Evolutionary conservation across 306 rosid genomes (phyloP).

Genomic region (Cucurbita pepo): DNA sequence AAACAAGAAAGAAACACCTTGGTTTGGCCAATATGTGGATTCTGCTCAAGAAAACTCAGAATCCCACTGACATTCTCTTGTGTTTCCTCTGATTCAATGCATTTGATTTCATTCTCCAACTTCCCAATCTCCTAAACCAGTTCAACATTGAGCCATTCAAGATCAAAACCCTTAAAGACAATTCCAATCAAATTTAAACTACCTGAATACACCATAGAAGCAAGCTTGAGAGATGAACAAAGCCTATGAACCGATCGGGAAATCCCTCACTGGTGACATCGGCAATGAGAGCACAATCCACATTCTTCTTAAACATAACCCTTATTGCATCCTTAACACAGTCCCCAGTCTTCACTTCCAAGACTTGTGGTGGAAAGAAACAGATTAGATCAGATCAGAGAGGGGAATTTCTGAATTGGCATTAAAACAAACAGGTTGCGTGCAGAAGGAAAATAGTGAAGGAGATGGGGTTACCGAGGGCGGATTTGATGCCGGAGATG

Average conservation of each 20-base stretch:
- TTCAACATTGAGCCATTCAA: neutral
- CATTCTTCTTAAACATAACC: constrained; percentile 25
- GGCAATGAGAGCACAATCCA: constrained; percentile 26
- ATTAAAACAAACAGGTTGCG: neutral
- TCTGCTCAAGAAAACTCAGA: constrained; percentile 24
- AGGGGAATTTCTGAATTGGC: neutral
- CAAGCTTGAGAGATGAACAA: constrained; percentile 33
- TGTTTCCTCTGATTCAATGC: constrained; percentile 1
- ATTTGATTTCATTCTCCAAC: neutral
- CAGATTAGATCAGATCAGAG: neutral
- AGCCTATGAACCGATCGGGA: constrained; percentile 29
- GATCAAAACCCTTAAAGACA: neutral
- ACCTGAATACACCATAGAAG: constrained; percentile 61
- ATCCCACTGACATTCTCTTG: constrained; percentile 3
- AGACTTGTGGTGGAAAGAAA: constrained; percentile 8
- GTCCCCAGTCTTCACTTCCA: constrained; percentile 45
- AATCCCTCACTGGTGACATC: constrained; percentile 11
- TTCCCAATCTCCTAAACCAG: constrained; percentile 29
- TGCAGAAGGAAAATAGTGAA: neutral
- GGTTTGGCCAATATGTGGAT: constrained; percentile 49
- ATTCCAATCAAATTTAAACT: neutral
- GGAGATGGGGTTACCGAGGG: constrained; percentile 16
- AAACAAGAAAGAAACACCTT: constrained; percentile 12
- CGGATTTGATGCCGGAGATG: constrained; percentile 28
- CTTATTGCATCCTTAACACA: constrained; percentile 34